Percentiles rank a stretch among this genome's conserved stretches.
phyloP scores from a whole-genome alignment of 495 filamentous ascomycete genomes.

The Saxophila tyrrhenica region DNA sequence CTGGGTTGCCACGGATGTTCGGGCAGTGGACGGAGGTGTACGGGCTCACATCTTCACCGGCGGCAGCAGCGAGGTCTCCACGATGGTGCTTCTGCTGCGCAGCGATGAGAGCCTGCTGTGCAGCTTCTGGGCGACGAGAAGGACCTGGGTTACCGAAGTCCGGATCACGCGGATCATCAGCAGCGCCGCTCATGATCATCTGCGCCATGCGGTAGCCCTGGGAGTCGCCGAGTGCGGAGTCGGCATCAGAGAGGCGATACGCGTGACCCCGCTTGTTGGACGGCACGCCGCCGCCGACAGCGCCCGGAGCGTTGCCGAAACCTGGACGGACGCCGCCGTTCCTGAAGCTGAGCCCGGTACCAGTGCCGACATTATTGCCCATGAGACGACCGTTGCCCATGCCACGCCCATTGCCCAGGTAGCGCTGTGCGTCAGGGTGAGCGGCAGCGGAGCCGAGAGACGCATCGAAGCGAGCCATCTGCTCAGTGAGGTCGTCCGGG shows the following conservation, averaged over 20 bases:
- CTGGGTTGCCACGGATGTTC: conserved; percentile 8
- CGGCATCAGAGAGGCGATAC: too few relatives aligned
- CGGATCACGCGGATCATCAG: not conserved
- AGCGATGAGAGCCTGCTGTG: not conserved
- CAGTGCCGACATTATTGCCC: not conserved
- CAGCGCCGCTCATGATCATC: not conserved
- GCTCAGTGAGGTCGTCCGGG: not conserved
- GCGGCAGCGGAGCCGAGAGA: not conserved
- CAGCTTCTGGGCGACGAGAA: not conserved
- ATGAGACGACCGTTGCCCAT: not conserved
- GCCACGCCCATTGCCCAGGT: not conserved
- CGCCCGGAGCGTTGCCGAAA: not conserved
- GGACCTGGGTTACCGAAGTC: conserved; percentile 5
- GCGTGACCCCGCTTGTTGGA: too few relatives aligned
- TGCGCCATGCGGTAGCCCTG: not conserved
- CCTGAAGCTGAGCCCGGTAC: not conserved
- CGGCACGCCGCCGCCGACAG: not conserved
- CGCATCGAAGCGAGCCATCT: not conserved
- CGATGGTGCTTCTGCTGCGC: not conserved
- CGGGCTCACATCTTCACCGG: not conserved
- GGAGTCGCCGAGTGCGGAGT: not conserved
- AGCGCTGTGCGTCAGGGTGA: not conserved
- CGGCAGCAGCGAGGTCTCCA: not conserved
- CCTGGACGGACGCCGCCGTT: not conserved
- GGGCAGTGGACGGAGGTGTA: not conserved